Evolutionary conservation across 805 yeast species (phyloP).

Genomic region (Nakazawaea sp.): DNA sequence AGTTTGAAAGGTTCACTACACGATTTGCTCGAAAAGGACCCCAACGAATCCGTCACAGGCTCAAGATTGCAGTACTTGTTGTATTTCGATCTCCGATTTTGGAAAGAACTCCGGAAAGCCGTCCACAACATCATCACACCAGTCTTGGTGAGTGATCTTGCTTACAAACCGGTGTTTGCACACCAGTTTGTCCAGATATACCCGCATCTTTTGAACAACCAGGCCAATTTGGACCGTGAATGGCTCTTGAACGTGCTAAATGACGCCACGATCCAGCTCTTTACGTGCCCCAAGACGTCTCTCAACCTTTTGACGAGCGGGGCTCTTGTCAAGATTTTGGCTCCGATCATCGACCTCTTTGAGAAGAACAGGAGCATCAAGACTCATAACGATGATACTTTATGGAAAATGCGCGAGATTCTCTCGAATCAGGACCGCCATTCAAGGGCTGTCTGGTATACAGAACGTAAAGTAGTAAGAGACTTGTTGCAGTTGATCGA

Average conservation of each 20-base stretch:
- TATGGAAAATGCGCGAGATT: conserved; percentile 15
- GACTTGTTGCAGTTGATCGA: conserved; percentile 9
- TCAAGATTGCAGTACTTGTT: conserved; percentile 55
- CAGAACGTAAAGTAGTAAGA: conserved; percentile 5
- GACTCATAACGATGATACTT: conserved; percentile 20
- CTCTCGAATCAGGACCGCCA: conserved; percentile 5
- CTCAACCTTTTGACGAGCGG: conserved; percentile 32
- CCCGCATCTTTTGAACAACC: conserved; percentile 39
- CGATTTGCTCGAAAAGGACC: background rate
- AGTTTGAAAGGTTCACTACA: conserved; percentile 11
- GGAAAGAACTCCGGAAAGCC: conserved; percentile 42
- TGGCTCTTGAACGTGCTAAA: conserved; percentile 30
- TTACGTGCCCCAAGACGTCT: conserved; percentile 37
- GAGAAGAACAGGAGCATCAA: conserved; percentile 24
- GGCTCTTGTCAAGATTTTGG: conserved; percentile 35
- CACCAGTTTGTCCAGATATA: conserved; percentile 48
- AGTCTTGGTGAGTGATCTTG: conserved; percentile 42
- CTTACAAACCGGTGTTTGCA: conserved; percentile 40
- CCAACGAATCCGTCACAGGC: conserved; percentile 16
- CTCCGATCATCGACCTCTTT: conserved; percentile 38
- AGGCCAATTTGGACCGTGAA: conserved; percentile 45
- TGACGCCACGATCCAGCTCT: conserved; percentile 31
- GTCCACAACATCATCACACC: conserved; percentile 48
- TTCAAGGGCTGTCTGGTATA: conserved; percentile 4
- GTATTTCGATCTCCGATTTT: conserved; percentile 51